Percentiles rank a stretch among this genome's conserved stretches.
Conservation (phyloP, 345 rosid species). For the Murraya koenigii region DNA sequence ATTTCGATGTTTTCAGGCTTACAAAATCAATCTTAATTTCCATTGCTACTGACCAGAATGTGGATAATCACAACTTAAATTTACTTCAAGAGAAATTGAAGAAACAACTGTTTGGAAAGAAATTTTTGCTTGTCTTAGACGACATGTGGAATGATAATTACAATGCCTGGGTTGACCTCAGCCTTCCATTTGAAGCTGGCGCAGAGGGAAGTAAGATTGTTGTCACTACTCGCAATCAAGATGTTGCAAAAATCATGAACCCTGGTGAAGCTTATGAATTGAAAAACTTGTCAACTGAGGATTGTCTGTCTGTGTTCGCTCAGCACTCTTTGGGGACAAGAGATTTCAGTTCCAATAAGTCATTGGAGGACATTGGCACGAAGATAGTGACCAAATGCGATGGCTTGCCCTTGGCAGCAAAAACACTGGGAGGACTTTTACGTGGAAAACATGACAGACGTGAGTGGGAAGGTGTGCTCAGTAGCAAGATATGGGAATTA, state of each 20-base stretch:
- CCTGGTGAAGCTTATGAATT: background rate
- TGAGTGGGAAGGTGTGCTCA: background rate
- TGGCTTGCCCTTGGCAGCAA: background rate
- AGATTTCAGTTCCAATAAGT: background rate
- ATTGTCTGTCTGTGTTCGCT: background rate
- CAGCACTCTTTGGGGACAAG: background rate
- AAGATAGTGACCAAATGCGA: background rate
- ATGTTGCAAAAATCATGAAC: background rate
- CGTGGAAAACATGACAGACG: fast-evolving
- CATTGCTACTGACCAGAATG: fast-evolving
- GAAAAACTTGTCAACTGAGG: background rate
- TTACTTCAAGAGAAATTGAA: slow-evolving; percentile 3
- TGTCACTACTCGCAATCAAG: background rate
- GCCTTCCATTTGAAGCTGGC: background rate
- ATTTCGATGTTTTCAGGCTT: background rate
- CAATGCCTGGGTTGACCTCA: background rate
- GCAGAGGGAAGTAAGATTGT: background rate
- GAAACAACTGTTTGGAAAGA: background rate
- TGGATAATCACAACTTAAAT: background rate
- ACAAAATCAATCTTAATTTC: background rate
- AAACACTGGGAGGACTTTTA: background rate
- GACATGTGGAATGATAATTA: slow-evolving; percentile 18
- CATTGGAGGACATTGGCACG: background rate
- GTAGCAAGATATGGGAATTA: background rate
- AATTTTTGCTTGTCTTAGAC: slow-evolving; percentile 19